Conservation (phyloP, 805 yeast genomes). For the Isabelozyma pseudorhagii region DNA sequence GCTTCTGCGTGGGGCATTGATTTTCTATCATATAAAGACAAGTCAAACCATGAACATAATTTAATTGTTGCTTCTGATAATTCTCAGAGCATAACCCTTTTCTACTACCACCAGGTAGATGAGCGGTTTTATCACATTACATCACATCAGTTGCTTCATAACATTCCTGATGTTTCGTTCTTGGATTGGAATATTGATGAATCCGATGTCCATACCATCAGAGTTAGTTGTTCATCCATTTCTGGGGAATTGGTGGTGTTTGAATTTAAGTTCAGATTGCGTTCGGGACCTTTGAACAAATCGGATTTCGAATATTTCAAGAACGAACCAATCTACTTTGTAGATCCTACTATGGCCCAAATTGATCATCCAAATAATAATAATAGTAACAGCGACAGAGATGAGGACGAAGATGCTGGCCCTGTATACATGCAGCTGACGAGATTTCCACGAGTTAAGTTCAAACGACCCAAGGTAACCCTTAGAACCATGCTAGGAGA, state of each 20-base stretch:
- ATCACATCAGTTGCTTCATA: slow-evolving; percentile 47
- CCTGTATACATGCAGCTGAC: background rate
- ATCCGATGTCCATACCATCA: slow-evolving; percentile 20
- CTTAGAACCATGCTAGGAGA: slow-evolving; percentile 39
- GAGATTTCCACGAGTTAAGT: slow-evolving; percentile 19
- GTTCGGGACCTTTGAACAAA: slow-evolving; percentile 23
- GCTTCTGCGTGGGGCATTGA: slow-evolving; percentile 67
- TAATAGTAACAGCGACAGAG: background rate
- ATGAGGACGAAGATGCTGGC: slow-evolving; percentile 1
- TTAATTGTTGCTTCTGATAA: slow-evolving; percentile 54
- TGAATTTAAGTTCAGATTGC: slow-evolving; percentile 24
- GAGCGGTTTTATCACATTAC: slow-evolving; percentile 26
- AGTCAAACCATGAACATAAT: slow-evolving; percentile 17
- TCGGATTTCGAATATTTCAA: slow-evolving; percentile 9
- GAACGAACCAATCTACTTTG: slow-evolving; percentile 15
- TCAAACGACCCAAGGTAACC: slow-evolving; percentile 20
- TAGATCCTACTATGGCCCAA: slow-evolving; percentile 25
- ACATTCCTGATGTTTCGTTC: slow-evolving; percentile 53
- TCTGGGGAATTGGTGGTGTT: slow-evolving; percentile 44
- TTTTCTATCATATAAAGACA: slow-evolving; percentile 19
- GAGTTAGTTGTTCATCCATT: slow-evolving; percentile 41
- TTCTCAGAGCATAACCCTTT: slow-evolving; percentile 42
- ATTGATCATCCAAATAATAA: slow-evolving; percentile 6
- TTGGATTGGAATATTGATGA: slow-evolving; percentile 11
- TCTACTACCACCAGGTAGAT: slow-evolving; percentile 27